These are phyloP conservation scores for Coniophora puteana DNA, from an alignment of 1,284 basidiomycete species.

Conservation along the genomic window DNA sequence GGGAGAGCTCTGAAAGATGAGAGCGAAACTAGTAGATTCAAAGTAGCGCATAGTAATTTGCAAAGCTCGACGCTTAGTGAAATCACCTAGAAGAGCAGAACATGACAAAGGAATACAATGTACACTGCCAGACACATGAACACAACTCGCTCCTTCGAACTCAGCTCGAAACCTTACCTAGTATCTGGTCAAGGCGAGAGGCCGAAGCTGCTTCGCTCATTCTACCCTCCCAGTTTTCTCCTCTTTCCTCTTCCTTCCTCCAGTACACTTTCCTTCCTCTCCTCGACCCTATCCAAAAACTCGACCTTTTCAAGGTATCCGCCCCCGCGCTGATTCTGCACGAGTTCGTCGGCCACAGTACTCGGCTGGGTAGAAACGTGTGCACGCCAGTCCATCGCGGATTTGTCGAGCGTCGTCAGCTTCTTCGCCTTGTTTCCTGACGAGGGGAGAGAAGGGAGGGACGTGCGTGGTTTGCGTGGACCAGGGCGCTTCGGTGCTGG, in stretches of 20 bases:
- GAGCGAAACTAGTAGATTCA: too few relatives aligned
- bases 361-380: conserved; percentile 49
- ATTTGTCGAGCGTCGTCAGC: conserved; percentile 78
- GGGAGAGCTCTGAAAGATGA: too few relatives aligned
- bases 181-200: too few relatives aligned
- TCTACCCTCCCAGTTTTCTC: conserved; percentile 33
- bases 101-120: too few relatives aligned
- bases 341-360: conserved; percentile 63
- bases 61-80: too few relatives aligned
- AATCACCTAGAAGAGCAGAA: too few relatives aligned
- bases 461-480: conserved; percentile 60
- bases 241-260: conserved; percentile 55
- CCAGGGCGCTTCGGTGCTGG: conserved; percentile 44
- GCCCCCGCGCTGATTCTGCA: conserved; percentile 64
- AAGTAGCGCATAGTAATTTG: too few relatives aligned
- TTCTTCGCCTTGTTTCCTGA: conserved; percentile 58
- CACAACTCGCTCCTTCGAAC: too few relatives aligned
- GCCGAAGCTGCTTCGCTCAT: too few relatives aligned
- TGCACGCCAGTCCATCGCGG: conserved; percentile 76
- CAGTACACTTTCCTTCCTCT: conserved; percentile 59
- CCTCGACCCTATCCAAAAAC: conserved; percentile 71
- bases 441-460: conserved; percentile 46
- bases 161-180: too few relatives aligned
- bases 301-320: conserved; percentile 82
- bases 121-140: too few relatives aligned